A percentile compares a stretch with the other conserved stretches of the same genome.
Conservation (phyloP, 2,329 filamentous ascomycete species). For the Juglanconis sp. region DNA sequence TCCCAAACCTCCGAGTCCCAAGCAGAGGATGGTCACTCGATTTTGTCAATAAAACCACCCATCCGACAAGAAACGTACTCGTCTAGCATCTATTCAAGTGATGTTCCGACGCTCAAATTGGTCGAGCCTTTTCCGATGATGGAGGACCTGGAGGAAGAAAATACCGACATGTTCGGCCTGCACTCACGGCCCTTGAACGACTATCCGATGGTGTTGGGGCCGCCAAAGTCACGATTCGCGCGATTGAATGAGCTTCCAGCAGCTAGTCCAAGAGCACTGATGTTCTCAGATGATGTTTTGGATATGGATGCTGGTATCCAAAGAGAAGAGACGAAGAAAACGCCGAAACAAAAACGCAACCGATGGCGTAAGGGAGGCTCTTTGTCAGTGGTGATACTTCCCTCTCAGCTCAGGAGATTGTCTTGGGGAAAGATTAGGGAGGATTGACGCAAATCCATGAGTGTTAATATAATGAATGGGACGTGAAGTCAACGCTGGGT, state of each 20-base stretch:
- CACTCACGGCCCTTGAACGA: neutral
- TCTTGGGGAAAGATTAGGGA: neutral
- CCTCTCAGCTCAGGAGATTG: neutral
- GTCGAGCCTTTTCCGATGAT: neutral
- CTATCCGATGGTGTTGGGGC: neutral
- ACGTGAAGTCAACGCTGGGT: no score
- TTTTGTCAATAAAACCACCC: neutral
- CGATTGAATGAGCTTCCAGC: conserved; percentile 13
- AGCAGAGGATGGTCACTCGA: neutral
- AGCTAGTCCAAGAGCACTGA: neutral
- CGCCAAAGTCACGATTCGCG: conserved; percentile 11
- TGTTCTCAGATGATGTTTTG: neutral
- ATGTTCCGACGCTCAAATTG: neutral
- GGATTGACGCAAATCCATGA: neutral
- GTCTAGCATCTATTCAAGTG: conserved; percentile 8
- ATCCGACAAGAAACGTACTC: conserved; percentile 1
- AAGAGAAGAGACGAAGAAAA: neutral
- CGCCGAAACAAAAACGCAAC: neutral
- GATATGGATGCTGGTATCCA: neutral
- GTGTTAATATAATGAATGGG: no score
- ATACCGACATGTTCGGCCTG: neutral
- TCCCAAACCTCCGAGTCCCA: neutral
- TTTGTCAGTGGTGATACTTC: neutral
- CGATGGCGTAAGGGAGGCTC: neutral
- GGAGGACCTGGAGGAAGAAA: neutral